Evolutionary conservation across 345 rosid genomes (phyloP).

Genomic region (Adansonia digitata): DNA sequence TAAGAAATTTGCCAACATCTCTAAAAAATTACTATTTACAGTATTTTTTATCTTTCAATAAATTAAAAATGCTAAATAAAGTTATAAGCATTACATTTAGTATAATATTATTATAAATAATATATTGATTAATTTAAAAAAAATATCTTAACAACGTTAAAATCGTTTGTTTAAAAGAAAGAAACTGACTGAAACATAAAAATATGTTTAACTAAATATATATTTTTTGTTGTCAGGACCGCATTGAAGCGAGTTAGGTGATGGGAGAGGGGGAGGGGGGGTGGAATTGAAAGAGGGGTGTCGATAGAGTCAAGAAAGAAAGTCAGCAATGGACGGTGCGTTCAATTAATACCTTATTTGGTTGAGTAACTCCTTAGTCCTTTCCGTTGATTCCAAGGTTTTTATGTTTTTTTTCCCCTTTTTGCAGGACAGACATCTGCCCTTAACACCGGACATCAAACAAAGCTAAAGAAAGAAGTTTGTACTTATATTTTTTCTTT

Average conservation of each 20-base stretch:
- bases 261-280: background rate
- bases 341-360: background rate
- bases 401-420: background rate
- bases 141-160: no score
- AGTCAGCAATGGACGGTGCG: background rate
- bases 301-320: background rate
- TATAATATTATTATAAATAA: no score
- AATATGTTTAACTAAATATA: background rate
- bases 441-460: background rate
- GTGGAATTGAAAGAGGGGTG: background rate
- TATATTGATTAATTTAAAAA: no score
- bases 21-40: no score
- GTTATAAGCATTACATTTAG: no score
- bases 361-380: background rate
- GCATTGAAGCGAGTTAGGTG: constrained; percentile 19
- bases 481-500: background rate
- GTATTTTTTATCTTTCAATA: no score
- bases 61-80: no score
- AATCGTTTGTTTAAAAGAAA: no score
- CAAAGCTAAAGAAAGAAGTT: background rate
- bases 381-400: background rate
- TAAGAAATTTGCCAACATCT: no score
- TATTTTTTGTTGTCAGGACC: constrained; percentile 2
- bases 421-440: no score
- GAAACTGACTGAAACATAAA: background rate